Percentiles rank a stretch among this genome's conserved stretches.
Evolutionary conservation across 176 grass and related monocot genomes (phyloP).

Genomic region (Carex cristatella): DNA sequence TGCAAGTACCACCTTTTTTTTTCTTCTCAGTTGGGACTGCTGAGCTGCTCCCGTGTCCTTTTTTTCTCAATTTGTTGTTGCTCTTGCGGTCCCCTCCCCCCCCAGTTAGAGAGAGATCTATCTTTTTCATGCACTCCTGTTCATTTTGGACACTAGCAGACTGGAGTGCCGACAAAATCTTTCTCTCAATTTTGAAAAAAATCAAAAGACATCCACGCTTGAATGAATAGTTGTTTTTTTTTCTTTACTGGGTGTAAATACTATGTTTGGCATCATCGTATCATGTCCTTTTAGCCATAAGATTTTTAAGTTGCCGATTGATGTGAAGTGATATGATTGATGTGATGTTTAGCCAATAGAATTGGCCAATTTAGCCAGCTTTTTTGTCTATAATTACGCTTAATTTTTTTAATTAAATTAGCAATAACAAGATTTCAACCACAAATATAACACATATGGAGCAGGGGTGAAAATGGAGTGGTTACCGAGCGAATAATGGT

Average conservation of each 20-base stretch:
- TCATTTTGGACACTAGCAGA: neutral
- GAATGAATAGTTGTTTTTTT: neutral
- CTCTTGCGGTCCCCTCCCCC: neutral
- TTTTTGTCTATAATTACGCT: neutral
- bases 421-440: neutral
- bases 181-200: neutral
- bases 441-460: too few species aligned
- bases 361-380: neutral
- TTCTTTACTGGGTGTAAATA: neutral
- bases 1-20: neutral
- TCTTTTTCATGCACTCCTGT: conserved; percentile 11
- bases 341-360: neutral
- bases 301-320: neutral
- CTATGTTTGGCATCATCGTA: neutral
- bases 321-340: neutral
- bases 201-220: neutral
- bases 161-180: neutral
- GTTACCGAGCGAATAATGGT: too few species aligned
- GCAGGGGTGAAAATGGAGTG: too few species aligned
- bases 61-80: neutral
- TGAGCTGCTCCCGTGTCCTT: conserved; percentile 1
- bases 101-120: neutral
- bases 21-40: neutral
- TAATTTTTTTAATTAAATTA: neutral
- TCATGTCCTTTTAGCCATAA: neutral